phyloP scores from a whole-genome alignment of 768 basidiomycete species.

The Pulveroboletus sp. region DNA sequence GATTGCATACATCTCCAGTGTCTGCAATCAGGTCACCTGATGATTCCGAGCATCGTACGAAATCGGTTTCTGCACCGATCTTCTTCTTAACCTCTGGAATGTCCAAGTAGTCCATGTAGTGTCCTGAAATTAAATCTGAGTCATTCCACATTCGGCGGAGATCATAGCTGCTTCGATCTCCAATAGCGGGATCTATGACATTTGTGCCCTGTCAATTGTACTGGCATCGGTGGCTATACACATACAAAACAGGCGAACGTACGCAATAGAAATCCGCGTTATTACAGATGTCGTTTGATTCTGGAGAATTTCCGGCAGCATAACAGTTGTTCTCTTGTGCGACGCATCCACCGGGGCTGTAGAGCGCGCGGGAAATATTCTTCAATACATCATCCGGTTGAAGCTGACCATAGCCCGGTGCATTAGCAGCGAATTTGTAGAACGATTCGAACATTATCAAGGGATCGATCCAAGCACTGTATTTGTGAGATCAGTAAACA shows the following conservation, averaged over 20 bases:
- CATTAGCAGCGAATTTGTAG: constrained; percentile 56
- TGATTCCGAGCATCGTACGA: constrained; percentile 47
- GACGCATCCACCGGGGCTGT: constrained; percentile 46
- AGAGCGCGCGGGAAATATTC: constrained; percentile 49
- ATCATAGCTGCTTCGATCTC: constrained; percentile 53
- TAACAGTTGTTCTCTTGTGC: constrained; percentile 57
- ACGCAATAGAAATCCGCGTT: constrained; percentile 58
- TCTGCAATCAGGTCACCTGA: constrained; percentile 40
- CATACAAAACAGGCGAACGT: background rate
- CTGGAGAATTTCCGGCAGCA: constrained; percentile 44
- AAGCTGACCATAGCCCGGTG: constrained; percentile 67
- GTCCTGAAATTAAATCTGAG: constrained; percentile 58
- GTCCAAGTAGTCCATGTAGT: constrained; percentile 47
- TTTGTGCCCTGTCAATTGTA: constrained; percentile 37
- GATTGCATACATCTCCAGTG: constrained; percentile 54
- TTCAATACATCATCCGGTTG: constrained; percentile 45
- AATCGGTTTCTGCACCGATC: constrained; percentile 54
- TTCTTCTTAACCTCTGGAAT: constrained; percentile 32
- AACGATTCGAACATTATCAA: constrained; percentile 63
- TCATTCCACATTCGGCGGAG: constrained; percentile 49
- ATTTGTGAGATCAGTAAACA: background rate
- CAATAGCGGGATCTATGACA: constrained; percentile 52
- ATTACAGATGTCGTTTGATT: constrained; percentile 49
- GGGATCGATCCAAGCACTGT: constrained; percentile 66
- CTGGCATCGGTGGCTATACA: background rate